Percentiles rank a stretch among this genome's conserved stretches.
phyloP scores from a whole-genome alignment of 2,329 filamentous ascomycete genomes.

The Neurospora sp. region DNA sequence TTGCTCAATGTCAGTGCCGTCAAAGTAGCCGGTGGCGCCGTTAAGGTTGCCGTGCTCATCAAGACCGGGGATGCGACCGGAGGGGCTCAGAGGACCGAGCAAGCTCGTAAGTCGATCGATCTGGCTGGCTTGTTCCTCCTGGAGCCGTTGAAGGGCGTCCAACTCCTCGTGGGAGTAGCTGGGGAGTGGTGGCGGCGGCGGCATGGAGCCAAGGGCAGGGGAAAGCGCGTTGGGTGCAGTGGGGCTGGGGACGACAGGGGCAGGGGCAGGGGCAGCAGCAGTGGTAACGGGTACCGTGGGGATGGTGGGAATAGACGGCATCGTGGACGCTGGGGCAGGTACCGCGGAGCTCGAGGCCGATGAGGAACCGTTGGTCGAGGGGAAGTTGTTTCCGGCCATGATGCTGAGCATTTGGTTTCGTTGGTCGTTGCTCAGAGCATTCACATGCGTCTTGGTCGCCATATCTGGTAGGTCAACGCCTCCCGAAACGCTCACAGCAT shows the following conservation, averaged over 20 bases:
- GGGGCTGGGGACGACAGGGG: conserved; percentile 13
- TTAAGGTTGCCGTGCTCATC: conserved; percentile 28
- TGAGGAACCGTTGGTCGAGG: conserved; percentile 15
- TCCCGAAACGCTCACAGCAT: conserved; percentile 37
- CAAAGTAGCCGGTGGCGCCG: conserved; percentile 19
- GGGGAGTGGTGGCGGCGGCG: conserved; percentile 37
- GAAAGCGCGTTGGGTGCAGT: conserved; percentile 23
- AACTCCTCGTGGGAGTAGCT: conserved; percentile 49
- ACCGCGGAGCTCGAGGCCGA: conserved; percentile 10
- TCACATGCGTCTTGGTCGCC: conserved; percentile 43
- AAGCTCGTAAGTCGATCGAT: conserved; percentile 66
- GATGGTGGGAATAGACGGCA: conserved; percentile 10
- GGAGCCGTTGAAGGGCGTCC: conserved; percentile 66
- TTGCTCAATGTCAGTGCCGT: conserved; percentile 39
- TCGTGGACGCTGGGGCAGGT: conserved; percentile 8
- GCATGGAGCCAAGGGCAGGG: conserved; percentile 37
- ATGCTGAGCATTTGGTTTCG: conserved; percentile 48
- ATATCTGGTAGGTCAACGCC: conserved; percentile 46
- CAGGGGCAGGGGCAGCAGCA: conserved; percentile 10
- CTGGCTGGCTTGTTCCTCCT: conserved; percentile 66
- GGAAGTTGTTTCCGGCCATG: conserved; percentile 41
- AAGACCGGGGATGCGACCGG: conserved; percentile 66
- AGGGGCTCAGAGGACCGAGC: conserved; percentile 71
- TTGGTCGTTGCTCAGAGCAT: conserved; percentile 44
- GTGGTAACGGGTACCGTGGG: conserved; percentile 8